A percentile compares a stretch with the other conserved stretches of the same genome.
These are phyloP conservation scores for Penicillium sp. DNA, from an alignment of 2,329 filamentous ascomycete species.

Conservation along the genomic window DNA sequence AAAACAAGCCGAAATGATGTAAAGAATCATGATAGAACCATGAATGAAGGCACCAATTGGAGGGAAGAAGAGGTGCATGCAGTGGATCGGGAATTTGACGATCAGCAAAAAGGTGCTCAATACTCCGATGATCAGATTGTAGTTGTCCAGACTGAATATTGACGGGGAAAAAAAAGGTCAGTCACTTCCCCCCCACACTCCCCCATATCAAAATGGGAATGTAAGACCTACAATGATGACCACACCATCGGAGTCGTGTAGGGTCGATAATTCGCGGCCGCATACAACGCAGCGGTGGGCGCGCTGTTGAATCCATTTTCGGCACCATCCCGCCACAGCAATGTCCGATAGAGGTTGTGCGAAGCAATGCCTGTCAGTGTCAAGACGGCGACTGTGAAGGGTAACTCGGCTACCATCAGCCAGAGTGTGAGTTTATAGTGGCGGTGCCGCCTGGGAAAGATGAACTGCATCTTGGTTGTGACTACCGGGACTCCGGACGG, in stretches of 20 bases:
- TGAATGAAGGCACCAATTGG: conserved; percentile 51
- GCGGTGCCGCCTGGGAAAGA: conserved; percentile 51
- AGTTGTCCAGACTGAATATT: conserved; percentile 50
- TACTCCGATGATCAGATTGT: conserved; percentile 56
- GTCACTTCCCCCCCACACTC: not conserved
- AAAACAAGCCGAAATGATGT: conserved; percentile 49
- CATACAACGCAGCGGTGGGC: conserved; percentile 52
- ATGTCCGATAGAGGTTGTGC: conserved; percentile 56
- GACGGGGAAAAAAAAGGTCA: no score
- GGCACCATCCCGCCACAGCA: conserved; percentile 57
- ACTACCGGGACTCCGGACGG: not conserved
- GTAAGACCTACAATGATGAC: conserved; percentile 51
- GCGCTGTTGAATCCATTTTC: conserved; percentile 58
- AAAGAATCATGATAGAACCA: conserved; percentile 46
- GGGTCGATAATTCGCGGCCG: conserved; percentile 53
- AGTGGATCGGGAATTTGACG: conserved; percentile 51
- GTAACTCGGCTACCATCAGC: conserved; percentile 51
- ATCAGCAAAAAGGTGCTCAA: conserved; percentile 57
- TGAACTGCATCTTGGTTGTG: conserved; percentile 31
- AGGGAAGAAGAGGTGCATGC: conserved; percentile 53
- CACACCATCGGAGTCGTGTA: conserved; percentile 52
- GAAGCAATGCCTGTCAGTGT: conserved; percentile 57
- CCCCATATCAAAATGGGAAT: not conserved
- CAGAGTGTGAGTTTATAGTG: conserved; percentile 47
- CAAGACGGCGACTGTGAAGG: conserved; percentile 52